Conservation (phyloP, 2,329 filamentous ascomycete genomes). For the Catunica adiposa region DNA sequence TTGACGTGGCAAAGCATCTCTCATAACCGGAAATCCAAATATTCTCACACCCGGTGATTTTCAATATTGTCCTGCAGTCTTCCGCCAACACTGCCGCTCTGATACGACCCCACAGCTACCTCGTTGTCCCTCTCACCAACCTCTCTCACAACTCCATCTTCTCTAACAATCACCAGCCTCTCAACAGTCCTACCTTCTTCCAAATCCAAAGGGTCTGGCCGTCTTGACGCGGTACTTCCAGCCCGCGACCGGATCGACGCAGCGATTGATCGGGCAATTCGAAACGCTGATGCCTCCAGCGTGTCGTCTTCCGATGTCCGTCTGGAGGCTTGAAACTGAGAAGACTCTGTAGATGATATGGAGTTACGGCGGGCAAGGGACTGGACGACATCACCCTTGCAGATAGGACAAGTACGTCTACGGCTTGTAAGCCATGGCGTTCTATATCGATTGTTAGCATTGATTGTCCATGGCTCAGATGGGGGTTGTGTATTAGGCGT, state of each 20-base stretch:
- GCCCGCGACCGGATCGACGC: neutral
- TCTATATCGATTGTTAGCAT: constrained; percentile 29
- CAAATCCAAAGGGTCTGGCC: neutral
- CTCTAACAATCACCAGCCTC: neutral
- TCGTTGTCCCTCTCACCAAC: constrained; percentile 4
- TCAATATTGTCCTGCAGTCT: neutral
- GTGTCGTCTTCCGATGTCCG: neutral
- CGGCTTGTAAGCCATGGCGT: constrained; percentile 94
- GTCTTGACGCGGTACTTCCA: neutral
- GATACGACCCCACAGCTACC: neutral
- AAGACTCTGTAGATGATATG: neutral
- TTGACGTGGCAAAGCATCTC: no score
- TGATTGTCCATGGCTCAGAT: neutral
- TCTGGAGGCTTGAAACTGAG: neutral
- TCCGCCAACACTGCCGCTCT: neutral
- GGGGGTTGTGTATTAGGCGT: neutral
- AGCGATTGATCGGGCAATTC: neutral
- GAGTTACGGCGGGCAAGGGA: constrained; percentile 29
- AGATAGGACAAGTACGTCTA: constrained; percentile 93
- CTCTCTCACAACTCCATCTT: neutral
- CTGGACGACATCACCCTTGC: constrained; percentile 87
- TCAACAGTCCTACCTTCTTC: neutral
- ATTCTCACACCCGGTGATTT: neutral
- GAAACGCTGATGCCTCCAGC: constrained; percentile 6
- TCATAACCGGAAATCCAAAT: no score